Evolutionary conservation across 2,329 filamentous ascomycete species (phyloP).

Genomic region (Periconia digitata): DNA sequence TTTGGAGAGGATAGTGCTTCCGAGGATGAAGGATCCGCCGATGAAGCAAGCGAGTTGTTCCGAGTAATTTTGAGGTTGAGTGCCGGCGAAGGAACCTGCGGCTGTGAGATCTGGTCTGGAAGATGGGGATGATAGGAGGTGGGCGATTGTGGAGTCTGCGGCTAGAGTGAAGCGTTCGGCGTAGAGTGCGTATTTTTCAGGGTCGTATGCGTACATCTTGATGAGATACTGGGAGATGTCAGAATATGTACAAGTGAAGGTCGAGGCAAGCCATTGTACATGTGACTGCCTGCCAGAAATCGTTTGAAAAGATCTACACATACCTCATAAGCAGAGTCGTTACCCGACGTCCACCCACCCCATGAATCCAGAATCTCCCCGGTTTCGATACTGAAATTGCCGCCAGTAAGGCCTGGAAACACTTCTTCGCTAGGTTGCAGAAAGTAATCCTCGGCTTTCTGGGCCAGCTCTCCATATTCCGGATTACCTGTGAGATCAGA

Average conservation of each 20-base stretch:
- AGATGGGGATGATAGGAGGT: slow-evolving; percentile 28
- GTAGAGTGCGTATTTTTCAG: slow-evolving; percentile 21
- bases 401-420: slow-evolving; percentile 32
- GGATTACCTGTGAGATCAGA: slow-evolving; percentile 69
- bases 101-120: slow-evolving; percentile 33
- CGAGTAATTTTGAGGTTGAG: slow-evolving; percentile 17
- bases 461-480: slow-evolving; percentile 65
- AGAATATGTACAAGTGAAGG: not conserved
- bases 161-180: slow-evolving; percentile 29
- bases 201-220: slow-evolving; percentile 38
- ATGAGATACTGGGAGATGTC: slow-evolving; percentile 22
- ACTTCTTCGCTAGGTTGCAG: slow-evolving; percentile 56
- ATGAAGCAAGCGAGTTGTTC: slow-evolving; percentile 33
- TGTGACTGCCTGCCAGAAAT: no score
- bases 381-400: slow-evolving; percentile 23
- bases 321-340: slow-evolving; percentile 35
- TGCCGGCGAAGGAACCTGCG: slow-evolving; percentile 25
- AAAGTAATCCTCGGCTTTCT: slow-evolving; percentile 68
- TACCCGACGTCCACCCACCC: slow-evolving; percentile 34
- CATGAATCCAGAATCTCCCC: slow-evolving; percentile 26
- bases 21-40: slow-evolving; percentile 37
- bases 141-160: slow-evolving; percentile 33
- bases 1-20: slow-evolving; percentile 26
- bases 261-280: not conserved
- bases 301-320: not conserved